Conservation (phyloP, 805 yeast genomes). For the Teunomyces tritomae region DNA sequence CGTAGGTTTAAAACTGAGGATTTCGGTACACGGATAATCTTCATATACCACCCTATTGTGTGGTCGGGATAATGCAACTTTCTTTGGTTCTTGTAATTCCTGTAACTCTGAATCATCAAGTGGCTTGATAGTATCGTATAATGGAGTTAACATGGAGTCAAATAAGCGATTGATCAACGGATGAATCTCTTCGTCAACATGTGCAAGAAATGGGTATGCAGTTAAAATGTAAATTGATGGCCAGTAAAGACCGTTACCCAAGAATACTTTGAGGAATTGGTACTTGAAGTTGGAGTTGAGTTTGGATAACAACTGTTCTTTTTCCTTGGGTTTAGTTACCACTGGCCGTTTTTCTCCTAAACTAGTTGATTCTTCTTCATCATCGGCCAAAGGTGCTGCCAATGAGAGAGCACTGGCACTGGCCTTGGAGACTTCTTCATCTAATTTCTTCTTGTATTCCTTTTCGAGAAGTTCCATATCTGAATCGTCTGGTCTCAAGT, state of each 20-base stretch:
- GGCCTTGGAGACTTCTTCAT: slow-evolving; percentile 57
- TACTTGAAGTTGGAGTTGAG: slow-evolving; percentile 22
- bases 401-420: slow-evolving; percentile 78
- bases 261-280: slow-evolving; percentile 49
- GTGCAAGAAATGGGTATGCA: slow-evolving; percentile 59
- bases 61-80: slow-evolving; percentile 22
- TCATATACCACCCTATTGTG: slow-evolving; percentile 28
- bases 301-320: slow-evolving; percentile 6
- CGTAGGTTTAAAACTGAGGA: slow-evolving; percentile 33
- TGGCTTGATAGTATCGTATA: slow-evolving; percentile 29
- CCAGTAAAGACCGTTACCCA: slow-evolving; percentile 59
- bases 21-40: slow-evolving; percentile 14
- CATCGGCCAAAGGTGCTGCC: slow-evolving; percentile 79
- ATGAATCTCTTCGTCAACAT: slow-evolving; percentile 49
- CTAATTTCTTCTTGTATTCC: slow-evolving; percentile 44
- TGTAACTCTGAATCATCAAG: slow-evolving; percentile 17
- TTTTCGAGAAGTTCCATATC: slow-evolving; percentile 44
- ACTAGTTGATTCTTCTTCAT: slow-evolving; percentile 31
- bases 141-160: slow-evolving; percentile 48
- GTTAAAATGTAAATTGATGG: slow-evolving; percentile 60
- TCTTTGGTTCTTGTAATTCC: slow-evolving; percentile 21
- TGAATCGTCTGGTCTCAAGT: slow-evolving; percentile 51
- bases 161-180: slow-evolving; percentile 49
- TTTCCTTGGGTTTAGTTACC: slow-evolving; percentile 7
- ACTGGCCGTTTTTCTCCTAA: not conserved